Base-by-base conservation (phyloP, 192 early-diverging fungal genomes). In the Coemansia sp. region DNA sequence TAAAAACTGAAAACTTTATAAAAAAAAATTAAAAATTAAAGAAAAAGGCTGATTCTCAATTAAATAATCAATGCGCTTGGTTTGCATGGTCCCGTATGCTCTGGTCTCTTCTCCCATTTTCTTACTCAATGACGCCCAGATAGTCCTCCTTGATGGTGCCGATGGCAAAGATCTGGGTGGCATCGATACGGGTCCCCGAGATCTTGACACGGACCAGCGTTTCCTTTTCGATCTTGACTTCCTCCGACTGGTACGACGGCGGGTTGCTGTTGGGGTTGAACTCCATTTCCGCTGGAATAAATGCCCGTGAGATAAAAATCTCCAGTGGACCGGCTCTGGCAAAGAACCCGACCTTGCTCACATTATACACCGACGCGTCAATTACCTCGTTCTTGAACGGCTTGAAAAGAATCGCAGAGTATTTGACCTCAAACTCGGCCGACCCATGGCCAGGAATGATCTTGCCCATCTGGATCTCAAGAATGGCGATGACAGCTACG, bases 61-160 rank as follows among this genome's bases (percentile, higher is more conserved):
- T 45, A 16, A 45, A 16, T 45, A 11, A 45, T 45, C 42, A 45
- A 14, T 2, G 3, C 5, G 42, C 12, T 45, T n/a, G n/a, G n/a
- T n/a, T n/a, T n/a, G n/a, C n/a, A n/a, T n/a, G n/a, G n/a, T n/a
- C n/a, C n/a, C 18, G 7, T 16, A 30, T 61, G 2, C 42, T 28
- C 28, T 29, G 22, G 18, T 6, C 29, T 58, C 32, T 36, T 58
- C 31, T 57, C 14, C 18, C 12, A 5, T 63, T 64, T 54, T 25
- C 49, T 42, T 73, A 77, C 60, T 84, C 84, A 68, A 90, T 91
- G 11, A 90, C 87, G 56, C 94, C 94, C 54, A 97, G 75, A 62
- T 92, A 99, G 87, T 99, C 95, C 71, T 99, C 95, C 77, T 96
- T 97, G 77, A 99, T 96, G 5, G 94, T 96, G 22, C 95, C 95